Evolutionary conservation across 345 rosid species (phyloP), one percentile per base, ranked within the genome.

Genomic region (Nephelium lappaceum): DNA sequence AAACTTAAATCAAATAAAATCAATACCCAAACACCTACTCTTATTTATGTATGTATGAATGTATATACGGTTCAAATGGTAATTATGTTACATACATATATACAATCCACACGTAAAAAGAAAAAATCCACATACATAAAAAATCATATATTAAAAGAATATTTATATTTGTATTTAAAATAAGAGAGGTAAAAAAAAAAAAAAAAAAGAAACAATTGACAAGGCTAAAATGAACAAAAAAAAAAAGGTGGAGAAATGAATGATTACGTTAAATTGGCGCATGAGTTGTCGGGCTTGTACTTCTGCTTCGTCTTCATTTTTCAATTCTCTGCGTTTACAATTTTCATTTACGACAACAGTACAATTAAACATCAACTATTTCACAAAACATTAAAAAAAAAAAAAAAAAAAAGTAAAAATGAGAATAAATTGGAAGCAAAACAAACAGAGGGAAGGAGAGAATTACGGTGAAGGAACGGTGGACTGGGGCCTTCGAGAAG

Each of bases 241-340:
- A 57, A 45, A 70, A 27, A 19, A 11, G 66, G 47, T 43, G 14
- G n/a, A 23, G 66, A 67, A 11, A 19, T 8, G 42, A 12, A 18
- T 36, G 71, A 73, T 39, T 79, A 90, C 93, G 58, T 64, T 81
- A 85, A 89, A 85, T 66, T 81, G 86, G 57, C 69, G 77, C 66
- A 91, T 80, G 76, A 91, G 92, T 84, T 45, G 51, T 79, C 71
- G 83, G 67, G 88, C 91, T 69, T 85, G 81, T 16, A 81, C 88
- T 60, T 83, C 89, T 55, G 81, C 83, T 72, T 78, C 88, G 23
- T 83, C 84, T 60, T 87, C 86, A 16, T 58, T 78, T n/a, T 24
- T 72, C 12, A 71, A 49, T 38, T 85, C 88, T 18, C 91, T 89
- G 85, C 77, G 69, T 72, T 78, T 57, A 21, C 69, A 73, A 41